Evolutionary conservation across 495 filamentous ascomycete species (phyloP), one percentile per base, ranked within the genome.

Genomic region (Xylaria cubensis): DNA sequence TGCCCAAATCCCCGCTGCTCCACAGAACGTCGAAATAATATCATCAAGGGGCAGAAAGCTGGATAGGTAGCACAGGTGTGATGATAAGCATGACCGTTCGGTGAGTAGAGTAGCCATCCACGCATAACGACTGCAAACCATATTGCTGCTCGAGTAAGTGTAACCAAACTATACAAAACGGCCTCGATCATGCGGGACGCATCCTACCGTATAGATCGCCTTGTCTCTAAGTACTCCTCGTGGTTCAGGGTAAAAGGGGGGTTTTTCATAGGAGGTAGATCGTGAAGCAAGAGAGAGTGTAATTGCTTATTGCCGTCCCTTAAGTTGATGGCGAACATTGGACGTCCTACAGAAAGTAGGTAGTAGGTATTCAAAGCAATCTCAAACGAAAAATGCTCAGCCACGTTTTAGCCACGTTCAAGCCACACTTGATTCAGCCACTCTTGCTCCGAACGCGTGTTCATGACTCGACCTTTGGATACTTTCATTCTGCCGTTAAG

Each of bases 401-500:
- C 44, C 64, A 55, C 48, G 29, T n/a, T 39, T 39, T 41, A 34
- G 48, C 32, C 4, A 58, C 12, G 3, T 5, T 13, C 44, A 65
- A 65, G 63, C 63, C 63, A 65, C 63, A 36, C 24, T 19, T 15
- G 7, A 34, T 8, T 9, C 24, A 48, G 63, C 63, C 63, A 59
- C 55, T 59, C 15, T 64, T 24, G 9, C 21, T 42, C 61, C 10
- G 61, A 17, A 24, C 39, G 21, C 39, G 34, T 29, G 19, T 32
- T 32, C 26, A 56, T 26, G 19, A 13, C 26, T 56, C 53, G 6
- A 56, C 53, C 53, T 61, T 32, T 61, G 58, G 32, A 61, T 61
- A 56, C 12, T 32, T 7, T 29, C 26, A 29, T 29, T 39, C 58
- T 10, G n/a, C 19, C 19, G 32, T 39, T 21, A 26, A 56, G 17